A percentile compares a stretch with the other conserved stretches of the same genome.
phyloP scores from a whole-genome alignment of 306 rosid genomes.

The Phaseolus lunatus region DNA sequence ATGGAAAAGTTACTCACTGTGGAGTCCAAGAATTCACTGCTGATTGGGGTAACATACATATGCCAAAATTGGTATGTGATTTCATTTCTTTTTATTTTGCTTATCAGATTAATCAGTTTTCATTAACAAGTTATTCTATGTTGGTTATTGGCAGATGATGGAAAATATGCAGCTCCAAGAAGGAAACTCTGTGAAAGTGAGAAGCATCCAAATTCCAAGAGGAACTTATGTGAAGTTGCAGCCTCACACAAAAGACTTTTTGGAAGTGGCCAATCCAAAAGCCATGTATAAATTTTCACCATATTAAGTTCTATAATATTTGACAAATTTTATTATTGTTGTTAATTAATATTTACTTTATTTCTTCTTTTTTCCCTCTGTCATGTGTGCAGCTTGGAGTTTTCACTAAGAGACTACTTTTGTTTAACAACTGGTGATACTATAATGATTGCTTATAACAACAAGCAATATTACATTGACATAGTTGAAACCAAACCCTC shows the following conservation, averaged over 20 bases:
- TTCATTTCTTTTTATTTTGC: not conserved
- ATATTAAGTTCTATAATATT: not conserved
- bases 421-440: slow-evolving; percentile 67
- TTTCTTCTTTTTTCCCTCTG: slow-evolving; percentile 13
- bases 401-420: slow-evolving; percentile 55
- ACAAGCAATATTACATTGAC: slow-evolving; percentile 58
- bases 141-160: slow-evolving; percentile 58
- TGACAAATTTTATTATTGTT: not conserved
- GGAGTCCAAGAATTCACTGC: slow-evolving; percentile 69
- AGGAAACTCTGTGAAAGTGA: slow-evolving; percentile 53
- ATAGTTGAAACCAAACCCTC: slow-evolving; percentile 65
- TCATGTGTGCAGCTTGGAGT: slow-evolving; percentile 57
- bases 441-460: slow-evolving; percentile 61
- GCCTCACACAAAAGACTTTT: slow-evolving; percentile 64
- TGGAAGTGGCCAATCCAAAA: slow-evolving; percentile 60
- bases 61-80: slow-evolving; percentile 60
- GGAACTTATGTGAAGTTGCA: slow-evolving; percentile 64
- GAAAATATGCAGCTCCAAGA: slow-evolving; percentile 58
- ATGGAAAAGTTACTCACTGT: slow-evolving; percentile 54
- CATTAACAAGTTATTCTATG: slow-evolving; percentile 3
- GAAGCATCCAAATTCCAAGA: slow-evolving; percentile 48
- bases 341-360: not conserved
- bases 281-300: slow-evolving; percentile 42
- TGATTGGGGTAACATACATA: slow-evolving; percentile 53
- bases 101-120: not conserved